Percentiles rank a stretch among this genome's conserved stretches.
phyloP scores from a whole-genome alignment of 495 filamentous ascomycete species.

The Aspergillus incahuasiensis region DNA sequence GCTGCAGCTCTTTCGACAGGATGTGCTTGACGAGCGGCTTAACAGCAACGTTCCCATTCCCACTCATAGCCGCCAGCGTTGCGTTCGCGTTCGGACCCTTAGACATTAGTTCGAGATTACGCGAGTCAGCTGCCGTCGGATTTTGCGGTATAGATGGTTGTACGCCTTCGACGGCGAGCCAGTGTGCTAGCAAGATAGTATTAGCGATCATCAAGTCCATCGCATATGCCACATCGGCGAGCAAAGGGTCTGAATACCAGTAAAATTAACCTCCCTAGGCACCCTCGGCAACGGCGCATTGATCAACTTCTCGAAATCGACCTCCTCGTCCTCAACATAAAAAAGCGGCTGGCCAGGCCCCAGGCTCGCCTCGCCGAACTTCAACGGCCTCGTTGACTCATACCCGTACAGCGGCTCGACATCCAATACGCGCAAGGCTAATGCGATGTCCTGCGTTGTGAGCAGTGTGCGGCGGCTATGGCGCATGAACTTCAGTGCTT shows the following conservation, averaged over 20 bases:
- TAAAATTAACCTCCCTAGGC: slow-evolving; percentile 87
- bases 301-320: slow-evolving; percentile 97
- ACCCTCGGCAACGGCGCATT: slow-evolving; percentile 93
- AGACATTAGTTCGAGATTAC: slow-evolving; percentile 75
- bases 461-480: slow-evolving; percentile 77
- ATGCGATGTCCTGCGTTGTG: slow-evolving; percentile 78
- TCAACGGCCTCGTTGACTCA: slow-evolving; percentile 77
- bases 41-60: slow-evolving; percentile 74
- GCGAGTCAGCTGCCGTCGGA: slow-evolving; percentile 74
- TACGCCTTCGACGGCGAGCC: slow-evolving; percentile 93
- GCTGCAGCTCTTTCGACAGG: slow-evolving; percentile 86
- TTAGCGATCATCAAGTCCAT: slow-evolving; percentile 18
- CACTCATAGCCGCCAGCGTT: slow-evolving; percentile 73
- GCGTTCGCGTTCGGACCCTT: slow-evolving; percentile 85
- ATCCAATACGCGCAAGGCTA: slow-evolving; percentile 77
- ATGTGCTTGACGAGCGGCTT: slow-evolving; percentile 92
- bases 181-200: slow-evolving; percentile 60
- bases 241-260: slow-evolving; percentile 50
- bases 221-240: neutral
- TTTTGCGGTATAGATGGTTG: slow-evolving; percentile 96
- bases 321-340: slow-evolving; percentile 97
- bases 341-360: slow-evolving; percentile 93
- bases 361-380: slow-evolving; percentile 88
- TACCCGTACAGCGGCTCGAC: slow-evolving; percentile 96
- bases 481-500: slow-evolving; percentile 93